Percentiles rank a stretch among this genome's conserved stretches.
Evolutionary conservation across 202 grass and related monocot genomes (phyloP).

Genomic region (Panicum hallii): DNA sequence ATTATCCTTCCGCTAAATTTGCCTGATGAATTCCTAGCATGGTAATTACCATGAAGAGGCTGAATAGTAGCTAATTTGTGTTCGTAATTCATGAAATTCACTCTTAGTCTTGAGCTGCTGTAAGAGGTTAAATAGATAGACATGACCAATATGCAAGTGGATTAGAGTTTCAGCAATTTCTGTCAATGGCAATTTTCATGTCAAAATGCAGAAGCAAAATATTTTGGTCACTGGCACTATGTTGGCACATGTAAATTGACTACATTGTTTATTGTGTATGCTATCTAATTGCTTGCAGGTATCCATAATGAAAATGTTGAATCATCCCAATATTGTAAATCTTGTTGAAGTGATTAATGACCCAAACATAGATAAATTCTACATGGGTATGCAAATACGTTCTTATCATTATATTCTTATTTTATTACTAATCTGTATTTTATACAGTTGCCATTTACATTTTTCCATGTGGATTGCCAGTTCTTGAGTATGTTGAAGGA

Average conservation of each 20-base stretch:
- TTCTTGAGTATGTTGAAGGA: conserved; percentile 90
- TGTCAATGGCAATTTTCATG: conserved; percentile 4
- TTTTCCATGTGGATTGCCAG: conserved; percentile 40
- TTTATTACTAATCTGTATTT: conserved; percentile 9
- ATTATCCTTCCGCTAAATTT: background rate
- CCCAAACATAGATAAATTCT: conserved; percentile 78
- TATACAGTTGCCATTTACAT: conserved; percentile 2
- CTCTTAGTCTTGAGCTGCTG: background rate
- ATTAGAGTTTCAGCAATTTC: background rate
- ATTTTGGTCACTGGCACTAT: background rate
- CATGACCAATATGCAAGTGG: background rate
- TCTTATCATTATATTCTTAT: background rate
- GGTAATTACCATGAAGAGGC: background rate
- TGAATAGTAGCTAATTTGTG: conserved; percentile 19
- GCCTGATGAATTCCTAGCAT: background rate
- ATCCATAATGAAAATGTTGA: conserved; percentile 92
- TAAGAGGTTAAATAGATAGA: background rate
- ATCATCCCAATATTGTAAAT: conserved; percentile 96
- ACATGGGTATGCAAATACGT: conserved; percentile 72
- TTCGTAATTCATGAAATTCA: background rate
- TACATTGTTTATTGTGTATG: no score
- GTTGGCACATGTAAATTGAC: background rate
- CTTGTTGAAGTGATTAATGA: conserved; percentile 93
- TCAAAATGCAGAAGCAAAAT: background rate
- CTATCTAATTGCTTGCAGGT: conserved; percentile 53